Evolutionary conservation across 441 rosid genomes (phyloP), one percentile per base, ranked within the genome.

Genomic region (Gossypium davidsonii): DNA sequence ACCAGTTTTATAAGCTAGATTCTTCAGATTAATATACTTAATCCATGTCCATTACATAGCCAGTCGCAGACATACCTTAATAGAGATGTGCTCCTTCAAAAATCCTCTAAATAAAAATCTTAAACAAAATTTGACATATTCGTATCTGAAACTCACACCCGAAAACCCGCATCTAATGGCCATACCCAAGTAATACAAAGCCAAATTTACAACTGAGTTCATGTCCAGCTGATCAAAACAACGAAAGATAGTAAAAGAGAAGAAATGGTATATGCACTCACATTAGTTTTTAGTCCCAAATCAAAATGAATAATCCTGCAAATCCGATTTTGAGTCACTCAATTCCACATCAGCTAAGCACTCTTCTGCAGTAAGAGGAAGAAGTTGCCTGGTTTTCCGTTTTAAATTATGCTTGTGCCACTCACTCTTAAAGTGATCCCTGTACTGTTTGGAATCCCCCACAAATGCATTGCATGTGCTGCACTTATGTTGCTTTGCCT

Each of bases 371-470:
- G 90, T 77, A 64, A 91, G 88, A 12, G 98, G 93, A 67, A 90
- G 91, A 3, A 93, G 93, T 72, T 91, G 89, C 51, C 79, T 82
- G 62, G 91, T 91, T 85, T 93, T 95, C 58, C 95, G 93, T 84
- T 82, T 88, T 75, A 95, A 74, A 76, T 95, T 95, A 73, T 95
- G 98, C 80, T 87, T 95, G 86, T 93, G 99, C 99, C 96, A 93
- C 2, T 90, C 96, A 23, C 92, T 95, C 90, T 91, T 90, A 56
- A 87, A 95, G 76, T 95, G 98, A 49, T 88, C 94, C 79, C 99
- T 90, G 46, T 89, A 90, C 80, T 86, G 84, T 81, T 89, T 91
- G 64, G 93, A 80, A 48, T 91, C 94, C 18, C 95, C 96, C 21
- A 90, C 85, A 28, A 80, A 73, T 0, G 92, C 88, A 79, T 89